phyloP scores from a whole-genome alignment of 2,329 filamentous ascomycete genomes.

The Zasmidium citrigriseum region DNA sequence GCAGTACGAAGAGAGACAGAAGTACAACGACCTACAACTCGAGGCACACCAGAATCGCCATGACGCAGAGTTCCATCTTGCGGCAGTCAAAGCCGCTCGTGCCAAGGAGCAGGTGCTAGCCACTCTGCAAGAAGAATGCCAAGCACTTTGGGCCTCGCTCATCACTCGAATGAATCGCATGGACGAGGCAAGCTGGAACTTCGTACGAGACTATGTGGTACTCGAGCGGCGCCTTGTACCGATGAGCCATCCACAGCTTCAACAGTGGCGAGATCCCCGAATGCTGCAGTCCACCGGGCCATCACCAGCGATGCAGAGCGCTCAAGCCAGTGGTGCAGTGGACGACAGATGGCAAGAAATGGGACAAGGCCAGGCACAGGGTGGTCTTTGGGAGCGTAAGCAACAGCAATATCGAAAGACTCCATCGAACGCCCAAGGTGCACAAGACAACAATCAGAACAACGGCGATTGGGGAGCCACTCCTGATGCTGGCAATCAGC shows the following conservation, averaged over 20 bases:
- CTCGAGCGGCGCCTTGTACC: constrained; percentile 5
- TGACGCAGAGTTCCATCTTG: constrained; percentile 15
- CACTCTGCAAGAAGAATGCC: not conserved
- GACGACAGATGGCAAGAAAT: constrained; percentile 13
- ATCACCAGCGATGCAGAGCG: not conserved
- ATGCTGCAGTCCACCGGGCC: not conserved
- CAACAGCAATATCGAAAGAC: constrained; percentile 1
- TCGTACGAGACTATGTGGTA: constrained; percentile 7
- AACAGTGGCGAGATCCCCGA: constrained; percentile 6
- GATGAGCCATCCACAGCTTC: constrained; percentile 4
- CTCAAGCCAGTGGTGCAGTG: not conserved
- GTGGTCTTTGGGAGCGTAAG: constrained; percentile 9
- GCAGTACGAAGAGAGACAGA: constrained; percentile 13
- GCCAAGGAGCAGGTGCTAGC: not conserved
- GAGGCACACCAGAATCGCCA: constrained; percentile 14
- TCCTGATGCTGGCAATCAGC: not conserved
- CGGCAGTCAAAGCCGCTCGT: constrained; percentile 2
- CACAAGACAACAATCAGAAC: not conserved
- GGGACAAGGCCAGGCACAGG: constrained; percentile 6
- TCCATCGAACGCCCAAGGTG: not conserved
- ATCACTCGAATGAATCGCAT: constrained; percentile 6
- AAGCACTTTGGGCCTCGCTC: not conserved
- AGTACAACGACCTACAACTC: constrained; percentile 12
- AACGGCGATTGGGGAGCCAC: not conserved
- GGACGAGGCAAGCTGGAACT: constrained; percentile 3